These are phyloP conservation scores for Fusarium sp. DNA, from an alignment of 2,329 filamentous ascomycete species.

Conservation along the genomic window DNA sequence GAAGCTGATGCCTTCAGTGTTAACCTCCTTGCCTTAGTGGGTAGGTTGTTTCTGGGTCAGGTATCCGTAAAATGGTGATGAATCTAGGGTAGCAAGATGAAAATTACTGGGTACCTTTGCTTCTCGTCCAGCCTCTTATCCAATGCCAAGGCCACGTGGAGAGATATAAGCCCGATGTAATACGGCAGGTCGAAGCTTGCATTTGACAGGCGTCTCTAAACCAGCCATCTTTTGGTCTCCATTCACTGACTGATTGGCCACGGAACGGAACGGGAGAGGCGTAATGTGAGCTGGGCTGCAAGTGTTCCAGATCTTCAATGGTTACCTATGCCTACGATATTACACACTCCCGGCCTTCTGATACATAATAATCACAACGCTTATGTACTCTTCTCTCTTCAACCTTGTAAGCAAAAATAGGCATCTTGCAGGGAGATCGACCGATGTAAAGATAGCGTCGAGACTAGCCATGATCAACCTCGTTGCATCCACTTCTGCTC, in stretches of 20 bases:
- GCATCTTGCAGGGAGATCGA: slow-evolving; percentile 22
- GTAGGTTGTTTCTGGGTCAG: neutral
- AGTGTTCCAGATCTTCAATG: neutral
- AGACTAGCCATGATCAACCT: slow-evolving; percentile 19
- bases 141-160: slow-evolving; percentile 43
- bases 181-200: slow-evolving; percentile 10
- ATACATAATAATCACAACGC: neutral
- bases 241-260: slow-evolving; percentile 2
- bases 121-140: slow-evolving; percentile 13
- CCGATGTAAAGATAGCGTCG: slow-evolving; percentile 33
- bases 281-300: slow-evolving; percentile 1
- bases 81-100: neutral
- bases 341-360: neutral
- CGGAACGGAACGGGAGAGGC: slow-evolving; percentile 36
- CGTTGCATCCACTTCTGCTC: slow-evolving; percentile 36
- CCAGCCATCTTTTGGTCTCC: neutral
- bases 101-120: neutral
- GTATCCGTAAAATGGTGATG: neutral
- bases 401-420: neutral
- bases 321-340: slow-evolving; percentile 4
- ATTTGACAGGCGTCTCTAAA: neutral
- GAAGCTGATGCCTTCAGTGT: neutral
- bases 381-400: neutral
- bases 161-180: neutral
- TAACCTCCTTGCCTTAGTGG: no score